Evolutionary conservation across 257 asterid species (phyloP).

Genomic region (Coffea canephora): DNA sequence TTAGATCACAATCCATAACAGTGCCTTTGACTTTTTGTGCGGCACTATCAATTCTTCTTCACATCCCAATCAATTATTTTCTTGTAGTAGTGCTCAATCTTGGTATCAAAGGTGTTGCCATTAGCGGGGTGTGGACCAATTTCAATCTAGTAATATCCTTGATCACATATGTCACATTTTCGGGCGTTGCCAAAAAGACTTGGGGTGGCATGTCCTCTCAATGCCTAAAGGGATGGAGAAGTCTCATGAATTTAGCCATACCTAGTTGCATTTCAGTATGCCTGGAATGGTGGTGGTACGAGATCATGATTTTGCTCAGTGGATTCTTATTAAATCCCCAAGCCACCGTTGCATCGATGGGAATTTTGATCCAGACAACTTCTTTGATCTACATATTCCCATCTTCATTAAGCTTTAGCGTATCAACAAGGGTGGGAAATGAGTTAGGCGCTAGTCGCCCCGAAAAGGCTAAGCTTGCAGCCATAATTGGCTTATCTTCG

Average conservation of each 20-base stretch:
- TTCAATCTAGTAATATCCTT: conserved; percentile 35
- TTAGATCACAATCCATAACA: conserved; percentile 39
- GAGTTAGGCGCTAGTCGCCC: conserved; percentile 38
- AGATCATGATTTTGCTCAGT: conserved; percentile 37
- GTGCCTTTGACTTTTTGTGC: conserved; percentile 42
- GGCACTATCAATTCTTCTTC: conserved; percentile 24
- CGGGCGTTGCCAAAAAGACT: conserved; percentile 23
- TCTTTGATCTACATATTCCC: conserved; percentile 42
- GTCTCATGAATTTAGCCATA: conserved; percentile 31
- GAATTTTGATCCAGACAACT: conserved; percentile 38
- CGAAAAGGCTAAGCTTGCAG: conserved; percentile 30
- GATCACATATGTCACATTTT: conserved; percentile 15
- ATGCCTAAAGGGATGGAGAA: conserved; percentile 27
- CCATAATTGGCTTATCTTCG: conserved; percentile 31
- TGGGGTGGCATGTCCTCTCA: conserved; percentile 34
- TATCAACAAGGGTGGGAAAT: conserved; percentile 44
- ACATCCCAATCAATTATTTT: conserved; percentile 34
- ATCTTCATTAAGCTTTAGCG: conserved; percentile 39
- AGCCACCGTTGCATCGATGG: conserved; percentile 40
- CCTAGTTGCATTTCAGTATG: conserved; percentile 43
- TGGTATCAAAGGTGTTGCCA: conserved; percentile 39
- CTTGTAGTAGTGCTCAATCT: conserved; percentile 30
- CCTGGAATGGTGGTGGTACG: conserved; percentile 54
- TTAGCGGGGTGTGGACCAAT: conserved; percentile 38
- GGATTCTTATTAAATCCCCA: conserved; percentile 35